Conservation (phyloP, 768 basidiomycete genomes). For the Agrocybe pediades region DNA sequence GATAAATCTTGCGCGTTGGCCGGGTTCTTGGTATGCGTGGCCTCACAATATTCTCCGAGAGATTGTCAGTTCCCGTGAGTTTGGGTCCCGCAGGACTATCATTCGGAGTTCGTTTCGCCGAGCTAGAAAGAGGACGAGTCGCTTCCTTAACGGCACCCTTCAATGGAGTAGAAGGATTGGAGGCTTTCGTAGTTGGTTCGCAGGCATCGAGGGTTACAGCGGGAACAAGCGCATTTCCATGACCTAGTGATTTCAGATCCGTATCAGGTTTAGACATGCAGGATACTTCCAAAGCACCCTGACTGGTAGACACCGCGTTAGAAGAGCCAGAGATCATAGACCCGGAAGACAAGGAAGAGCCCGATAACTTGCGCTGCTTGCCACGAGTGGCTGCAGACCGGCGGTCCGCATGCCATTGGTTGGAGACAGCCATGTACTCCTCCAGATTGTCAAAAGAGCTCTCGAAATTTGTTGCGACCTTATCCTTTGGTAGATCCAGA, state of each 20-base stretch:
- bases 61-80: background rate
- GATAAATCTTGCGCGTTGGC: background rate
- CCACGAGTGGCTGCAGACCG: background rate
- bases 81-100: background rate
- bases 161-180: background rate
- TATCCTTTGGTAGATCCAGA: conserved; percentile 10
- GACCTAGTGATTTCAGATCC: background rate
- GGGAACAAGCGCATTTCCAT: background rate
- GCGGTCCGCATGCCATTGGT: background rate
- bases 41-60: background rate
- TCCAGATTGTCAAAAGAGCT: background rate
- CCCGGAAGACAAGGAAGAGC: conserved; percentile 4
- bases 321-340: background rate
- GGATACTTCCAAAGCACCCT: background rate
- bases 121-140: no score
- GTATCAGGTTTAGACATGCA: background rate
- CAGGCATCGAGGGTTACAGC: background rate
- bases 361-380: background rate
- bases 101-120: background rate
- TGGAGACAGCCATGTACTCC: background rate
- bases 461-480: background rate
- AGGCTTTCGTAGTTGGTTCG: background rate
- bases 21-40: background rate
- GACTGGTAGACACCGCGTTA: background rate
- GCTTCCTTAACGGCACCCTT: background rate